A percentile compares a stretch with the other conserved stretches of the same genome.
These are phyloP conservation scores for Dactylellina leptospora DNA, from an alignment of 2,329 filamentous ascomycete species.

Conservation along the genomic window DNA sequence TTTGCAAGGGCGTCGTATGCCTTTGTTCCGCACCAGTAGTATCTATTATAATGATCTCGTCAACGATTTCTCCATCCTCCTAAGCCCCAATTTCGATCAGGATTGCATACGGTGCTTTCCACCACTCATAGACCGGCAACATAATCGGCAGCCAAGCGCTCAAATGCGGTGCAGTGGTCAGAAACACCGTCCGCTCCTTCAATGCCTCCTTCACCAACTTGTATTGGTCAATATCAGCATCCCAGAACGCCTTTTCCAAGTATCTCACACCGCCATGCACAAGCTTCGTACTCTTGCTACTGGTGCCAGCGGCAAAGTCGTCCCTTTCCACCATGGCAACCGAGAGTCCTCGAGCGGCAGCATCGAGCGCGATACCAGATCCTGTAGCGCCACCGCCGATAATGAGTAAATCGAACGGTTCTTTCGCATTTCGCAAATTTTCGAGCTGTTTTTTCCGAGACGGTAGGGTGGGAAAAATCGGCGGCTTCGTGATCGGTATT, in stretches of 20 bases:
- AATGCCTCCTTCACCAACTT: constrained; percentile 76
- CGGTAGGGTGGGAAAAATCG: constrained; percentile 44
- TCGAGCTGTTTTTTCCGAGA: constrained; percentile 40
- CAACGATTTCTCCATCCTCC: not conserved
- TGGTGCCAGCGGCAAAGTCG: constrained; percentile 77
- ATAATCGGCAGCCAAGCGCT: constrained; percentile 79
- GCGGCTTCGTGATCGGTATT: constrained; percentile 42
- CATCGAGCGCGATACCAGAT: constrained; percentile 75
- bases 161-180: constrained; percentile 77
- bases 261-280: constrained; percentile 80
- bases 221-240: constrained; percentile 78
- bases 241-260: constrained; percentile 78
- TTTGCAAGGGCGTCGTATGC: constrained; percentile 81
- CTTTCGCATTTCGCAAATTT: constrained; percentile 41
- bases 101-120: constrained; percentile 69
- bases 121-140: constrained; percentile 78
- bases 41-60: constrained; percentile 58
- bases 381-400: constrained; percentile 78
- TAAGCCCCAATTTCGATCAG: not conserved
- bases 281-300: constrained; percentile 78
- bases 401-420: constrained; percentile 72
- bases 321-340: constrained; percentile 77
- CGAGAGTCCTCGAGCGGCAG: constrained; percentile 74
- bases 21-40: constrained; percentile 81
- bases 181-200: constrained; percentile 77